A percentile compares a stretch with the other conserved stretches of the same genome.
These are phyloP conservation scores for Beauveria sp. DNA, from an alignment of 2,329 filamentous ascomycete species.

Conservation along the genomic window DNA sequence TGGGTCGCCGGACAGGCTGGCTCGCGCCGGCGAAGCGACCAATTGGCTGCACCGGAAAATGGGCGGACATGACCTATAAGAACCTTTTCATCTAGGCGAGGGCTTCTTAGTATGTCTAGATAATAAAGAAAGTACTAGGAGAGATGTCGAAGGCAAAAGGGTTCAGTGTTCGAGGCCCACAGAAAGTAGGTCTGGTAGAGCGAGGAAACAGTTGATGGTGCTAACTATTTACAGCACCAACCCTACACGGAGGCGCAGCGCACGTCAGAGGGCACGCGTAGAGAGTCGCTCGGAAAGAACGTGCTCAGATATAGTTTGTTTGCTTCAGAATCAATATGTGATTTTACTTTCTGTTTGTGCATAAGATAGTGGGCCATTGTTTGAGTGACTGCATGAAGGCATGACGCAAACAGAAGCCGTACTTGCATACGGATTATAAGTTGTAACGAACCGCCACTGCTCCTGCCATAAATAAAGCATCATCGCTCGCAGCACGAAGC, in stretches of 20 bases:
- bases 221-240: background rate
- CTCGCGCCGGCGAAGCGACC: conserved; percentile 59
- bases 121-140: background rate
- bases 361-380: background rate
- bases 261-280: background rate
- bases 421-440: background rate
- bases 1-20: conserved; percentile 67
- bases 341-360: background rate
- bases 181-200: background rate
- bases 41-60: conserved; percentile 62
- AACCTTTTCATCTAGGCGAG: background rate
- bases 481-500: background rate
- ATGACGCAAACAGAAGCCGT: background rate
- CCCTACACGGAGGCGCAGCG: background rate
- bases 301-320: background rate
- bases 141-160: background rate
- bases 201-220: background rate
- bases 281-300: background rate
- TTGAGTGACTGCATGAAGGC: background rate
- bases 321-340: too few species aligned
- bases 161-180: background rate
- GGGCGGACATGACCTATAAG: conserved; percentile 8
- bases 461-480: background rate
- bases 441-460: background rate
- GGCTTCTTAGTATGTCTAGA: background rate